Base-by-base conservation (phyloP, 2,329 filamentous ascomycete species). In the Trichophaea hybrida region DNA sequence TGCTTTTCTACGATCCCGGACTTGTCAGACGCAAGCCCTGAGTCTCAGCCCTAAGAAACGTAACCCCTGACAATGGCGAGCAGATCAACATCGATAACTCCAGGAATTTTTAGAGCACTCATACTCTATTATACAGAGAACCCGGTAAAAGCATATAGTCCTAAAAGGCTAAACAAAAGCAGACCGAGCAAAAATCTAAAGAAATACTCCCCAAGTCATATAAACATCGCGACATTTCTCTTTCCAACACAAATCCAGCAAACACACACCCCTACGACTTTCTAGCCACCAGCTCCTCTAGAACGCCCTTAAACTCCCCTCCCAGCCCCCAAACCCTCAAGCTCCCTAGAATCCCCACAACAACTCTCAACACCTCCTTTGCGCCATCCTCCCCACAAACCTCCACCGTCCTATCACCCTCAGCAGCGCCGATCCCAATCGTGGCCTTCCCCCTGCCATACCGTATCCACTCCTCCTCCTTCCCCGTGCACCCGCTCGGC, bases 241-340 rank as follows among this genome's bases (percentile, higher is more conserved):
- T 12, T 44, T 15, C 12, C 15, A 44, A 12, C 40, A 15, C 15
- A 44, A 44, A 44, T 12, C 15, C 40, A 44, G 40, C 40, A 15
- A 44, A 12, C 12, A 44, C 12, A 44, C 10, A 10, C 38, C 4
- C 38, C 44, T 49, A 49, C 15, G 44, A 49, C 44, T 49, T 43
- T 5, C 44, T 49, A 8, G 44, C 10, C 44, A 46, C 33, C 37
- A 44, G 24, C 37, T 44, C 34, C 24, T 46, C 37, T 35, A 55
- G 53, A 34, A 55, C 37, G 13, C 33, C 33, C 46, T 67, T 66
- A 55, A 68, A 68, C 57, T 68, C 66, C 53, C 65, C 65, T 12
- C 66, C 66, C n/a, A 68, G 60, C 8, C 67, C 66, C 67, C 67
- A 68, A 46, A 67, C 62, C 17, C 66, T 67, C 62, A 68, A 64